Conservation (phyloP, 768 basidiomycete species). For the Plicaturopsis crispa region DNA sequence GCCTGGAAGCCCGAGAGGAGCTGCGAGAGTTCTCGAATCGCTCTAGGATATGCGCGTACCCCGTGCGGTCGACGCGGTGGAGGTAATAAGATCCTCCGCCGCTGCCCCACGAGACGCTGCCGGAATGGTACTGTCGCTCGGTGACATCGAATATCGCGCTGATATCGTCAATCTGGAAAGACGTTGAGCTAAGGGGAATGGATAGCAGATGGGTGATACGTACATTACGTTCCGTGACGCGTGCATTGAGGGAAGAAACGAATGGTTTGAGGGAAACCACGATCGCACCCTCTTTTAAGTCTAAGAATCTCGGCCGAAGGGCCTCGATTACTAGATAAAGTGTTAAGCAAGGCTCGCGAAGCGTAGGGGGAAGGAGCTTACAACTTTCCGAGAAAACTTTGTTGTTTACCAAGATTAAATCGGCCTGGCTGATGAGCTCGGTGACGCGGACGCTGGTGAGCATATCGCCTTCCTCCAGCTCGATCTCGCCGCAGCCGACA, state of each 20-base stretch:
- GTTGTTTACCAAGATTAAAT: constrained; percentile 89
- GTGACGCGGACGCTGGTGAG: constrained; percentile 57
- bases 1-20: neutral
- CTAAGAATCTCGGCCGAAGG: constrained; percentile 83
- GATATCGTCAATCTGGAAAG: constrained; percentile 61
- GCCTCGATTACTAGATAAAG: constrained; percentile 71
- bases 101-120: constrained; percentile 78
- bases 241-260: constrained; percentile 59
- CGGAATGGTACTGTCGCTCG: constrained; percentile 58
- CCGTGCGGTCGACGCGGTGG: constrained; percentile 68
- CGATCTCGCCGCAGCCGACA: constrained; percentile 63
- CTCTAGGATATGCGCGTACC: constrained; percentile 54
- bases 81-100: constrained; percentile 65
- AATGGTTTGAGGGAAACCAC: constrained; percentile 88
- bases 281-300: constrained; percentile 87
- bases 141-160: constrained; percentile 76
- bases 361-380: too few relatives aligned
- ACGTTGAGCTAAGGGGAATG: constrained; percentile 3
- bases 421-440: constrained; percentile 69
- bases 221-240: constrained; percentile 81
- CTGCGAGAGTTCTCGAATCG: constrained; percentile 43
- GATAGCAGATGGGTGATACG: constrained; percentile 14
- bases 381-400: constrained; percentile 72
- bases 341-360: neutral
- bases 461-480: constrained; percentile 85